phyloP scores from a whole-genome alignment of 176 grass and related monocot species.

The Eremochloa ophiuroides region DNA sequence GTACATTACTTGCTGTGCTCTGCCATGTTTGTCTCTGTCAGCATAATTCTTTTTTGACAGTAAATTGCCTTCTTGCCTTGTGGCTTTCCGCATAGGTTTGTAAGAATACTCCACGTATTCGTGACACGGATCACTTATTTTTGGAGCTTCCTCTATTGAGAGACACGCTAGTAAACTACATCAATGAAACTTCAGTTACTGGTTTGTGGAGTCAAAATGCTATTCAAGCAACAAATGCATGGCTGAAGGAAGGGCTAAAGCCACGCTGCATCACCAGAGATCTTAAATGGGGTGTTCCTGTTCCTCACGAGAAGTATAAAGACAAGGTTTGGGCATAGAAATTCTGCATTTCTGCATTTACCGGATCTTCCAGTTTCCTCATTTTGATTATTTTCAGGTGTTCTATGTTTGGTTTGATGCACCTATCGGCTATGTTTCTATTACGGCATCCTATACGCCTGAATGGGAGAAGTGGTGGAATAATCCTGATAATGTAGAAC shows the following conservation, averaged over 20 bases:
- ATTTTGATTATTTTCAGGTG: conserved; percentile 52
- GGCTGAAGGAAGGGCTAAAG: conserved; percentile 97
- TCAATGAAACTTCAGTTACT: conserved; percentile 76
- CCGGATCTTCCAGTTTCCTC: not conserved
- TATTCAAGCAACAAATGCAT: conserved; percentile 94
- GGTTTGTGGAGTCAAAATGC: conserved; percentile 98
- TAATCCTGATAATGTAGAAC: conserved; percentile 83
- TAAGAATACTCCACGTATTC: conserved; percentile 63
- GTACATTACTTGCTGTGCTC: not conserved
- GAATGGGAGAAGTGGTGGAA: conserved; percentile 99
- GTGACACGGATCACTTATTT: conserved; percentile 96
- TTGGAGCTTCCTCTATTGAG: conserved; percentile 87
- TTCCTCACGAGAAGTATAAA: conserved; percentile 93
- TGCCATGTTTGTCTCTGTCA: not conserved
- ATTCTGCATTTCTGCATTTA: conserved; percentile 15
- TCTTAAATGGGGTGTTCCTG: conserved; percentile 98
- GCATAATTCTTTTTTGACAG: too few relatives aligned
- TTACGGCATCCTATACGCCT: conserved; percentile 89
- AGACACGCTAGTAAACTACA: conserved; percentile 81
- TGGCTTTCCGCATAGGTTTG: conserved; percentile 58
- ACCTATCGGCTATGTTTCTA: conserved; percentile 94
- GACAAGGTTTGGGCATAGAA: conserved; percentile 60
- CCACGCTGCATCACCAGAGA: conserved; percentile 92
- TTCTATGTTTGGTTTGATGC: conserved; percentile 99
- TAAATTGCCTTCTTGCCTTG: not conserved